Conservation (phyloP, 106 monocot species). For the Dioscorea alata region DNA sequence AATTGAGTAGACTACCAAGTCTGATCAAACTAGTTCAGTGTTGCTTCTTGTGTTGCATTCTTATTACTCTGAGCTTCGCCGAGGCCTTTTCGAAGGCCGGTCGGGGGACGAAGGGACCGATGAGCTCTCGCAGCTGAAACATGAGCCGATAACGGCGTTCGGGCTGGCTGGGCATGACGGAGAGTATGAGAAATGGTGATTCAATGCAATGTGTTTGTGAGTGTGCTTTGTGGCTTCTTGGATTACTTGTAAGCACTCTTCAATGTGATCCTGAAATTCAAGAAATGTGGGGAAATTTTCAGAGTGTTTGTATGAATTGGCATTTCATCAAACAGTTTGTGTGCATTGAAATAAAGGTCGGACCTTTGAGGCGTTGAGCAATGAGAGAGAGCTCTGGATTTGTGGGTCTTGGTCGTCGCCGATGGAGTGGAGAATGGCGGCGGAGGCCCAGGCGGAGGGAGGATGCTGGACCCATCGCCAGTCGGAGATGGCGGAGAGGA, state of each 20-base stretch:
- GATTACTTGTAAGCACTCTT: slow-evolving; percentile 35
- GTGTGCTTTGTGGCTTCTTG: slow-evolving; percentile 5
- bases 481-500: slow-evolving; percentile 50
- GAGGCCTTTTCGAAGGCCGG: not conserved
- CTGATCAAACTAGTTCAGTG: too few relatives aligned
- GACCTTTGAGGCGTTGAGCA: slow-evolving; percentile 56
- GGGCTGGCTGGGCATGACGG: slow-evolving; percentile 43
- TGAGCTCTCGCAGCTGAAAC: slow-evolving; percentile 59
- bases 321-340: not conserved
- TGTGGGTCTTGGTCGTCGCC: not conserved
- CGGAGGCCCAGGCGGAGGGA: slow-evolving; percentile 66
- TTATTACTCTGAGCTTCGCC: not conserved
- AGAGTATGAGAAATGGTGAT: not conserved
- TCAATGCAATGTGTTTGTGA: not conserved
- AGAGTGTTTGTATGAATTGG: too few relatives aligned
- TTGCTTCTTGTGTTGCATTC: too few relatives aligned
- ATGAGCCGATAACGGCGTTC: slow-evolving; percentile 29
- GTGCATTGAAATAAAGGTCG: not conserved
- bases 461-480: slow-evolving; percentile 59
- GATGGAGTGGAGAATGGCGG: slow-evolving; percentile 43
- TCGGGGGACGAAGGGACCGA: slow-evolving; percentile 25
- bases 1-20: too few relatives aligned
- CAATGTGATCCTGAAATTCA: slow-evolving; percentile 33
- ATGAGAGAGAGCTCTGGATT: slow-evolving; percentile 9
- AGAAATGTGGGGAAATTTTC: not conserved